phyloP scores from a whole-genome alignment of 768 basidiomycete genomes.

The Termitomyces sp. region DNA sequence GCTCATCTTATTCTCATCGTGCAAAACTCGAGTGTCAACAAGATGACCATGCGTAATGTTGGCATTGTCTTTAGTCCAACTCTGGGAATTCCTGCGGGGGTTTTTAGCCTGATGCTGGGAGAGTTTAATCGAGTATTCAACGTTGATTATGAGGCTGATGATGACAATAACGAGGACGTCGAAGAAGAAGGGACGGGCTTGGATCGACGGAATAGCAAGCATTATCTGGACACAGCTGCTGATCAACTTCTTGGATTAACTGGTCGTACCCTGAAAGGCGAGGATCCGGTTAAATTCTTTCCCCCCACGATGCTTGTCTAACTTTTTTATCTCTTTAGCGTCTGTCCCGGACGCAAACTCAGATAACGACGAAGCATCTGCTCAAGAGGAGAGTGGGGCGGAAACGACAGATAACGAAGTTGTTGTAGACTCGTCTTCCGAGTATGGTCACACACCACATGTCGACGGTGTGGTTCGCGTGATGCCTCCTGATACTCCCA shows the following conservation, averaged over 20 bases:
- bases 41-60: constrained; percentile 98
- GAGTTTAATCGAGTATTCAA: constrained; percentile 95
- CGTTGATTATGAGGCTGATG: constrained; percentile 47
- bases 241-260: constrained; percentile 76
- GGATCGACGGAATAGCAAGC: constrained; percentile 74
- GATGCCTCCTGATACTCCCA: constrained; percentile 38
- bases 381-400: constrained; percentile 70
- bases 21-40: constrained; percentile 84
- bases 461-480: constrained; percentile 24
- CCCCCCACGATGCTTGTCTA: constrained; percentile 8
- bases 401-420: constrained; percentile 62
- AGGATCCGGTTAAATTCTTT: background rate
- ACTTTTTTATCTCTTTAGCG: constrained; percentile 23
- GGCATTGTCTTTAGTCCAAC: constrained; percentile 99
- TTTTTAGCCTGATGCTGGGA: constrained; percentile 90
- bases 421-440: constrained; percentile 43
- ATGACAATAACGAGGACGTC: constrained; percentile 18
- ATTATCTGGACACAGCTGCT: constrained; percentile 79
- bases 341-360: constrained; percentile 59
- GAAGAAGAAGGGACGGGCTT: constrained; percentile 28
- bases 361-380: constrained; percentile 63
- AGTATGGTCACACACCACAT: constrained; percentile 31
- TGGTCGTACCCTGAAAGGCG: constrained; percentile 65
- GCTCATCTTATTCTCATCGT: constrained; percentile 95
- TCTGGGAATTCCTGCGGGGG: constrained; percentile 94